Evolutionary conservation across 768 basidiomycete genomes (phyloP), one percentile per base, ranked within the genome.

Genomic region (Lenzites betulinus): DNA sequence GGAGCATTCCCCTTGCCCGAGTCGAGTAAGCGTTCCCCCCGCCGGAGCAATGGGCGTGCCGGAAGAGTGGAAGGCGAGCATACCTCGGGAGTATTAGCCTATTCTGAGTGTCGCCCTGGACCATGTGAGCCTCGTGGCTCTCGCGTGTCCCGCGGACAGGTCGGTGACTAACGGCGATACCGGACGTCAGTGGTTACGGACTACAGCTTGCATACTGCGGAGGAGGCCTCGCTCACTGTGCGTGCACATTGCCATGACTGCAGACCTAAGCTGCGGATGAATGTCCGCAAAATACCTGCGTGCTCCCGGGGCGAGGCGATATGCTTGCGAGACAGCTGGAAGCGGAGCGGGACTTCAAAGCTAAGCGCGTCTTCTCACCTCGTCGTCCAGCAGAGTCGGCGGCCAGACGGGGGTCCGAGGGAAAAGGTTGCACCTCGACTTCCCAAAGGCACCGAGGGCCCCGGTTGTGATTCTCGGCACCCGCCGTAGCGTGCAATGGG

Each of bases 71-170:
- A 59, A 58, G 54, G 46, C 26, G 22, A 33, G 47, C 49, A 36
- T 47, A 22, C n/a, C 49, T 56, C 62, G 58, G 62, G 28, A 35
- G 42, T 25, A 56, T 42, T 59, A 51, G 58, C 49, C 58, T 59
- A 59, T 59, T 64, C 38, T 50, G 36, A 38, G 51, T 44, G 35
- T 30, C n/a, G 43, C 11, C 4, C 30, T 33, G 30, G 11, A 33
- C 51, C 55, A 58, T 62, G 61, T 54, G 61, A 57, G 46, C 61
- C 61, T 58, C 61, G 61, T 62, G 61, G 61, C 51, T 56, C 61
- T 62, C 61, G 61, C 61, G 61, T 62, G 61, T 41, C 55, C 30
- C 41, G 53, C 55, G 55, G 56, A 46, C 39, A 39, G 8, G 20
- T 58, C 61, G 61, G 54, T 54, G 44, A 50, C 51, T 44, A 35